Percentiles rank a stretch among this genome's conserved stretches.
Evolutionary conservation across 352 stramenopile species (phyloP).

Genomic region (Phytophthora lateralis): DNA sequence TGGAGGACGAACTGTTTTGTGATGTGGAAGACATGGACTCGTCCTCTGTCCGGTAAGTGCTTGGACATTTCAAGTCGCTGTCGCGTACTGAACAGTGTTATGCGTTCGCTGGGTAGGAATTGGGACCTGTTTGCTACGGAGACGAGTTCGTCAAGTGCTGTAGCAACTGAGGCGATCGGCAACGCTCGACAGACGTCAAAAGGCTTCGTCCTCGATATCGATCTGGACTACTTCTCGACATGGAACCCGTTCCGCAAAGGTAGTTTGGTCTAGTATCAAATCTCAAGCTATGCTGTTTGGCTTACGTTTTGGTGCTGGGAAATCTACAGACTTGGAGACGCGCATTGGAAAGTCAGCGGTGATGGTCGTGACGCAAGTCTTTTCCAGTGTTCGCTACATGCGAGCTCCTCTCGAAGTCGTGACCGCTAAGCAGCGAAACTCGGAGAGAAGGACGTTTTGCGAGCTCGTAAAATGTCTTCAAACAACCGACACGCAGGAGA

Average conservation of each 20-base stretch:
- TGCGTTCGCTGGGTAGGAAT: slow-evolving; percentile 3
- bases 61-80: not conserved
- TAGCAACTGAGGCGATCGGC: slow-evolving; percentile 23
- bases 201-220: slow-evolving; percentile 80
- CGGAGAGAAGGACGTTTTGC: slow-evolving; percentile 40
- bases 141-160: slow-evolving; percentile 11
- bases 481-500: slow-evolving; percentile 14
- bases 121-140: slow-evolving; percentile 56
- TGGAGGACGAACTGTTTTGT: slow-evolving; percentile 74
- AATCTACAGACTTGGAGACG: slow-evolving; percentile 47
- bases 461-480: slow-evolving; percentile 44
- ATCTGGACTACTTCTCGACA: slow-evolving; percentile 92
- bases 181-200: slow-evolving; percentile 33
- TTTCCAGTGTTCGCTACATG: slow-evolving; percentile 50
- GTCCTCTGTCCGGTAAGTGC: slow-evolving; percentile 34
- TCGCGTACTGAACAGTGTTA: not conserved
- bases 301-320: not conserved
- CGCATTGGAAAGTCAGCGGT: slow-evolving; percentile 28
- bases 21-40: slow-evolving; percentile 37
- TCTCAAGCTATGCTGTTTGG: not conserved
- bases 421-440: slow-evolving; percentile 25
- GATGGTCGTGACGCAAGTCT: slow-evolving; percentile 41
- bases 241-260: slow-evolving; percentile 85
- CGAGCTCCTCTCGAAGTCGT: slow-evolving; percentile 21
- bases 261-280: slow-evolving; percentile 5